phyloP scores from a whole-genome alignment of 129 eudicot species.

The Flaveria robusta region DNA sequence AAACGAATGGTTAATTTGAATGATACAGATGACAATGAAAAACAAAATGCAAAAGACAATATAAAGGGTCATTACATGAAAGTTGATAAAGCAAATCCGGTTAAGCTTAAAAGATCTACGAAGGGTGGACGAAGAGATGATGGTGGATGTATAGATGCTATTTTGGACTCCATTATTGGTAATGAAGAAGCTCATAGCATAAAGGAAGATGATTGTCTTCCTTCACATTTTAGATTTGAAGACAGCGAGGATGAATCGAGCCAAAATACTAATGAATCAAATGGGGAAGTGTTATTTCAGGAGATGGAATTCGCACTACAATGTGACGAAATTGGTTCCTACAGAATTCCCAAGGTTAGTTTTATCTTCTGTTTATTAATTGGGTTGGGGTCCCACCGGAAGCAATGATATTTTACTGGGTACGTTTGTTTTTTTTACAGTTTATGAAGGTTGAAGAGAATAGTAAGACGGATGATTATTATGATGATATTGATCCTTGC shows the following conservation, averaged over 20 bases:
- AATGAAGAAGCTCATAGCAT: conserved; percentile 14
- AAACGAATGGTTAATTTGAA: neutral
- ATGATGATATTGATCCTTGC: conserved; percentile 25
- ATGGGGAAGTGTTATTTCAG: conserved; percentile 24
- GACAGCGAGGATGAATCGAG: conserved; percentile 37
- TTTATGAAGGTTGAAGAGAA: conserved; percentile 35
- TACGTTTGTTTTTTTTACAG: no score
- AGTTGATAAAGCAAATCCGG: conserved; percentile 15
- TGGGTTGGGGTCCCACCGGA: no score
- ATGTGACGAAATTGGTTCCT: conserved; percentile 38
- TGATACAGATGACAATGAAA: neutral
- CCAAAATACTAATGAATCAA: conserved; percentile 27
- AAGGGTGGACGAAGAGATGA: conserved; percentile 10
- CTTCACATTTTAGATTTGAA: conserved; percentile 46
- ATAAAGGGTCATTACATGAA: neutral
- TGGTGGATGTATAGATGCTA: conserved; percentile 22
- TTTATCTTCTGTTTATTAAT: neutral
- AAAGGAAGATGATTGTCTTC: conserved; percentile 9
- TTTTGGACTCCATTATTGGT: conserved; percentile 21
- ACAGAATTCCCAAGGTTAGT: conserved; percentile 20
- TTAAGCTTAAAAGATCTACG: neutral
- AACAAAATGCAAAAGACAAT: neutral
- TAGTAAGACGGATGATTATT: neutral
- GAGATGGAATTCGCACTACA: conserved; percentile 33
- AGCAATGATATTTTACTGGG: no score